Evolutionary conservation across 2,329 filamentous ascomycete species (phyloP), one percentile per base, ranked within the genome.

Genomic region (Fusarium lyarnte): DNA sequence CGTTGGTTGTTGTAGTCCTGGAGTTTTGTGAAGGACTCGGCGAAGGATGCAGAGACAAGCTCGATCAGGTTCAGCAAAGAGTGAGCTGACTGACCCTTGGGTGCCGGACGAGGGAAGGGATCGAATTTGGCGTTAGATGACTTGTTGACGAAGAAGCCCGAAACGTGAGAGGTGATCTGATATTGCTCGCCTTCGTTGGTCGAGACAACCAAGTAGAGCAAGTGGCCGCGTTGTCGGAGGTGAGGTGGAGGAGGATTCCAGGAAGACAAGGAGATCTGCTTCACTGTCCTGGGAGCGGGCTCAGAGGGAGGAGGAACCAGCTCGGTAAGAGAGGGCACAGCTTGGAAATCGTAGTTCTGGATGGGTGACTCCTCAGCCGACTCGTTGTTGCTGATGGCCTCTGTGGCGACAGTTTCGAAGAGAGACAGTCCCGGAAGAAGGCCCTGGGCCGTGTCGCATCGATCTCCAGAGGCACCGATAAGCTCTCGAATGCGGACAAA

Each of bases 201-300:
- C 21, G 92, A 95, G 46, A 96, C 87, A 71, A 94, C 88, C 25
- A 99, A 87, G 82, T 99, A 99, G 53, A 99, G 88, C 64, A 99
- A 86, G 81, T 99, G 96, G 27, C 96, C 96, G 79, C 93, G 94
- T 79, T 97, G 94, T 74, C 95, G 91, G 58, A 98, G 89, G 80
- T 97, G 90, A 80, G 95, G 94, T 51, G 96, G 96, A 43, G 95
- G 95, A 41, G 97, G 96, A 84, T 98, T 98, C 96, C 96, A 99
- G 10, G 94, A 88, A 19, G 96, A 98, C 35, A 99, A 86, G 35
- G 93, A 91, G 58, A 99, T 90, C 19, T 91, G 89, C 84, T 98
- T 98, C 75, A 99, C 88, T 2, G 95, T 97, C 87, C 95, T 98
- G 5, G 95, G 95, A 7, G 93, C 87, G 25, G 91, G 84, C 21